phyloP scores from a whole-genome alignment of 345 rosid genomes.

The Pistacia vera region DNA sequence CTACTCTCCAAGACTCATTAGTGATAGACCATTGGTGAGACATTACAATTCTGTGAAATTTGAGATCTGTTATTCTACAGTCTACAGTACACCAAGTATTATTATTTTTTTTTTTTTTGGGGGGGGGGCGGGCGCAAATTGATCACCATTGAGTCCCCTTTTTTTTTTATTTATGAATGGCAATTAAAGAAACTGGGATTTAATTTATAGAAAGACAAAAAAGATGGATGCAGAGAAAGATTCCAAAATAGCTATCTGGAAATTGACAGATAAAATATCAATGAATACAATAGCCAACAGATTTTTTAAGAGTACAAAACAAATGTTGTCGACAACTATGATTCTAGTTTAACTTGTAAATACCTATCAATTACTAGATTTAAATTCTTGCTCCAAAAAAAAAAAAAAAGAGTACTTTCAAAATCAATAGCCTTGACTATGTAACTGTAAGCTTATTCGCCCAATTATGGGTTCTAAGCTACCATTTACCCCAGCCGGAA shows the following conservation, averaged over 20 bases:
- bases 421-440: conserved; percentile 14
- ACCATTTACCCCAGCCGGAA: not conserved
- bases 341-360: not conserved
- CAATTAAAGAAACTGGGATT: no score
- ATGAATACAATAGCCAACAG: conserved; percentile 13
- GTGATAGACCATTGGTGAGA: not conserved
- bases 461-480: conserved; percentile 18
- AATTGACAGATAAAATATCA: not conserved
- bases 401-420: not conserved
- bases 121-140: not conserved
- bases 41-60: not conserved
- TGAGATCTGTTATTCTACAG: not conserved
- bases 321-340: not conserved
- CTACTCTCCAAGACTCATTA: conserved; percentile 2
- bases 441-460: not conserved
- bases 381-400: not conserved
- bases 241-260: not conserved
- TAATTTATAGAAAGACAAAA: not conserved
- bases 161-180: no score
- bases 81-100: not conserved
- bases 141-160: no score
- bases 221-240: not conserved
- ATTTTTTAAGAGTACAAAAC: not conserved
- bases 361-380: not conserved
- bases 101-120: not conserved